phyloP scores from a whole-genome alignment of 116 monocot genomes.

The Dioscorea cayenensis region DNA sequence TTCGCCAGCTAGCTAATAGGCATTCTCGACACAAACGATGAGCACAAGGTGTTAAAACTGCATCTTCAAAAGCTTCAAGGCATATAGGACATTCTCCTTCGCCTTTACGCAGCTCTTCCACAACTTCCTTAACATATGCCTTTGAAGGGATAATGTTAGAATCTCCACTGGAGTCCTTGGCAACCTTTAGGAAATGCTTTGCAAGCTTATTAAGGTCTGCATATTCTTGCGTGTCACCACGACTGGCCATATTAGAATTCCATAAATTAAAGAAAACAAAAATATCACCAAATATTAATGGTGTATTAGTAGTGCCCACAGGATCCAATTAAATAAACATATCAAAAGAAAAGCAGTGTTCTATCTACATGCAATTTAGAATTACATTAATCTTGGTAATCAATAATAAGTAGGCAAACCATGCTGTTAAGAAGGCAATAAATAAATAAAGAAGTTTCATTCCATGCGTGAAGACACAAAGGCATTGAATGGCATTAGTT shows the following conservation, averaged over 20 bases:
- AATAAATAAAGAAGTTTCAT: too few species aligned
- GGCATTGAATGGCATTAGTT: too few species aligned
- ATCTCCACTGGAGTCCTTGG: constrained; percentile 28
- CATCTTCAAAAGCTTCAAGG: constrained; percentile 97
- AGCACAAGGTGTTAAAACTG: constrained; percentile 94
- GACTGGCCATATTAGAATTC: constrained; percentile 36
- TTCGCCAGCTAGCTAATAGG: constrained; percentile 77
- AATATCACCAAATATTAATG: neutral
- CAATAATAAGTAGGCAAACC: too few species aligned
- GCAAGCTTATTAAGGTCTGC: constrained; percentile 89
- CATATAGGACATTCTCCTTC: constrained; percentile 94
- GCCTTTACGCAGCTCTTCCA: constrained; percentile 69
- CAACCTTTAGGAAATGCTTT: constrained; percentile 64
- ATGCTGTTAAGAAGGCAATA: too few species aligned
- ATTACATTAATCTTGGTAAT: neutral
- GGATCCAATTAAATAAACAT: neutral
- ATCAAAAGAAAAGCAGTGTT: too few species aligned
- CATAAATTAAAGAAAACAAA: neutral
- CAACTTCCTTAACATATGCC: constrained; percentile 78
- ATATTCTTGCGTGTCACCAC: constrained; percentile 88
- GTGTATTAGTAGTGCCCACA: neutral
- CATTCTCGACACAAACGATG: constrained; percentile 93
- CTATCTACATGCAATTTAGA: too few species aligned
- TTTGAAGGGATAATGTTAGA: constrained; percentile 42
- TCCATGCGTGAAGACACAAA: too few species aligned